Evolutionary conservation across 352 stramenopile species (phyloP).

Genomic region (Phytopythium sindhum): DNA sequence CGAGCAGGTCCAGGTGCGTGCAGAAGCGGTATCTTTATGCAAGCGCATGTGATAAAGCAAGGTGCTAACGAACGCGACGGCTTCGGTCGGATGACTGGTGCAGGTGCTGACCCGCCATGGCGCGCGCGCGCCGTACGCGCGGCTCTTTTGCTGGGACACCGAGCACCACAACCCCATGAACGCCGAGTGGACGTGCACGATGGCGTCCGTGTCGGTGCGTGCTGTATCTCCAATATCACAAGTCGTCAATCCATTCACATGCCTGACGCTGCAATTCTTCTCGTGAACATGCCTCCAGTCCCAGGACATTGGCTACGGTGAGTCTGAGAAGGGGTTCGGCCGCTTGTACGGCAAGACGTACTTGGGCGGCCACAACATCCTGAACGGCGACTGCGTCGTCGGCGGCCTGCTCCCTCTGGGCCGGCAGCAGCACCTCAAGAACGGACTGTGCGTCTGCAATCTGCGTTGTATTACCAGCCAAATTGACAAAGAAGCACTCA

Average conservation of each 20-base stretch:
- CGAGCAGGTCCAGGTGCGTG: slow-evolving; percentile 67
- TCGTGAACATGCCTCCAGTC: slow-evolving; percentile 30
- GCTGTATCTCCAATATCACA: background rate
- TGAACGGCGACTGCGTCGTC: slow-evolving; percentile 70
- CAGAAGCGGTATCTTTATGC: background rate
- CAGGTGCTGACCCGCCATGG: slow-evolving; percentile 77
- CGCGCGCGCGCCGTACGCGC: slow-evolving; percentile 64
- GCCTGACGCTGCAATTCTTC: background rate
- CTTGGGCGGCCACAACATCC: slow-evolving; percentile 70
- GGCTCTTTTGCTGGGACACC: slow-evolving; percentile 77
- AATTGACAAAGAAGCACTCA: background rate
- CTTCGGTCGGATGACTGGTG: background rate
- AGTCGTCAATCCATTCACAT: background rate
- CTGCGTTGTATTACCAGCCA: too few species aligned
- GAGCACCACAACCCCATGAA: slow-evolving; percentile 69
- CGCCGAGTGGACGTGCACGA: slow-evolving; percentile 68
- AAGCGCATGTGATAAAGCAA: background rate
- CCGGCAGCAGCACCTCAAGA: slow-evolving; percentile 76
- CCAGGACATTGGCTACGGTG: slow-evolving; percentile 60
- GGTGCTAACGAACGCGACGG: background rate
- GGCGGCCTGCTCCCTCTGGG: slow-evolving; percentile 68
- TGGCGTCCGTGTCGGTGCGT: slow-evolving; percentile 68
- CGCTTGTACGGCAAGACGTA: slow-evolving; percentile 81
- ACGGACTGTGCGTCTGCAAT: slow-evolving; percentile 42
- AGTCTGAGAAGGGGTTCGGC: slow-evolving; percentile 47